phyloP scores from a whole-genome alignment of 345 rosid species.

The Citrus sinensis region DVS_A1.0 CM039161.1:3130501-3131000 shows the following conservation, averaged over 20 bases:
- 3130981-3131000: too few relatives aligned
- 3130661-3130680: neutral
- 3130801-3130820: neutral
- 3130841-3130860: too few relatives aligned
- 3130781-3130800: neutral
- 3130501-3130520: too few relatives aligned
- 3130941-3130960: too few relatives aligned
- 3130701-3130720: neutral
- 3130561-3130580: too few relatives aligned
- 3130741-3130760: constrained; percentile 13
- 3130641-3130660: neutral
- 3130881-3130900: too few relatives aligned
- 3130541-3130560: too few relatives aligned
- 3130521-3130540: too few relatives aligned
- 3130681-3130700: neutral
- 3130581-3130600: neutral
- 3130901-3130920: too few relatives aligned
- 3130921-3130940: too few relatives aligned
- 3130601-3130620: neutral
- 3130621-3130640: neutral
- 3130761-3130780: constrained; percentile 2
- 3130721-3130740: neutral
- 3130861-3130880: too few relatives aligned
- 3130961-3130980: too few relatives aligned
- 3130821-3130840: neutral